Conservation (phyloP, 208 protist species). For the Crithidia fasciculata region DNA sequence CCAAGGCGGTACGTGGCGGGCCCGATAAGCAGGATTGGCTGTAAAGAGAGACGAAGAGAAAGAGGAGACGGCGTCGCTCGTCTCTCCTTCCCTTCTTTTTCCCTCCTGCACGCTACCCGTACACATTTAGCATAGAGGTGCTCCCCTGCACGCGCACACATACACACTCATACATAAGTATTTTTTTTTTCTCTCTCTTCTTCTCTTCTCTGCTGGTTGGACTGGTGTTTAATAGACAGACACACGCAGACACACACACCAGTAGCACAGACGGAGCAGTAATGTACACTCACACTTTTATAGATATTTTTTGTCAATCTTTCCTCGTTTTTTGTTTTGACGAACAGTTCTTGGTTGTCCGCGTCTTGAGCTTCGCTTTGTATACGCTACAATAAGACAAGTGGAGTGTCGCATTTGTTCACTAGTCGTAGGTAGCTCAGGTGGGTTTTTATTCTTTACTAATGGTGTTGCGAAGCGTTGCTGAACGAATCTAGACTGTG, state of each 20-base stretch:
- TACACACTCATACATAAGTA: not conserved
- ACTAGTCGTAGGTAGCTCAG: too few species aligned
- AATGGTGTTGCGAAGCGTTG: too few species aligned
- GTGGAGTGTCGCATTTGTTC: too few species aligned
- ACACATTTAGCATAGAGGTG: too few species aligned
- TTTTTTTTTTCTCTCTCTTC: not conserved
- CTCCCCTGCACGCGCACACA: not conserved
- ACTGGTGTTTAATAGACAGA: not conserved
- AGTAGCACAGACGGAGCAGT: not conserved
- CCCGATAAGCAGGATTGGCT: slow-evolving; percentile 72
- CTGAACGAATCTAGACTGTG: not conserved
- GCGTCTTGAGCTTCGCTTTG: too few species aligned
- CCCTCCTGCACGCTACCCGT: too few species aligned
- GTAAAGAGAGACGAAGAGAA: slow-evolving; percentile 31
- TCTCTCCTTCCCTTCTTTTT: too few species aligned
- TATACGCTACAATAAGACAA: too few species aligned
- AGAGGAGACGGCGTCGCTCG: not conserved
- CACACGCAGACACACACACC: not conserved
- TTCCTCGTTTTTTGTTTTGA: not conserved
- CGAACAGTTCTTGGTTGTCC: too few species aligned
- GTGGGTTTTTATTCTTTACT: too few species aligned
- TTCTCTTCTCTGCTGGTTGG: not conserved
- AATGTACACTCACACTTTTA: slow-evolving; percentile 5
- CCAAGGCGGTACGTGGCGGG: slow-evolving; percentile 78
- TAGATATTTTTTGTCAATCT: slow-evolving; percentile 1